Conservation (phyloP, 257 asterid species). For the Gardenia jasminoides region DNA sequence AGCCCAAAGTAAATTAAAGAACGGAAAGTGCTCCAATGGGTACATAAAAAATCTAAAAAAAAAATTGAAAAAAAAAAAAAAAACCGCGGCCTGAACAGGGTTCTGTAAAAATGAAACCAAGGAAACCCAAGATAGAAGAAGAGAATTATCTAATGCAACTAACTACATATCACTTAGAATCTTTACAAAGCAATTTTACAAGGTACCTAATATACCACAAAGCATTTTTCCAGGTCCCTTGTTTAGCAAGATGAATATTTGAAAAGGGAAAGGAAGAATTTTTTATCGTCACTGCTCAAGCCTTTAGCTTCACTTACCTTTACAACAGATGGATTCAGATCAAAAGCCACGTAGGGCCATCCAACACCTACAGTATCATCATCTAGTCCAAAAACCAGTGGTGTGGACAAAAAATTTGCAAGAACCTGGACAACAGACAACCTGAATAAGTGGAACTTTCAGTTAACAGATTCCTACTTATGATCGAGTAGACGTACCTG, state of each 20-base stretch:
- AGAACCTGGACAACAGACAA: constrained; percentile 57
- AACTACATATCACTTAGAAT: too few relatives aligned
- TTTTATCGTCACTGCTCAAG: constrained; percentile 7
- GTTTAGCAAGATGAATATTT: not conserved
- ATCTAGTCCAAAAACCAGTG: constrained; percentile 73
- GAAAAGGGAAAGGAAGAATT: constrained; percentile 2
- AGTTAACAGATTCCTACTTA: not conserved
- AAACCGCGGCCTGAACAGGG: not conserved
- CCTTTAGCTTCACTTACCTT: constrained; percentile 51
- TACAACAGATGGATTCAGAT: constrained; percentile 88
- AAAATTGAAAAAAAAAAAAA: too few relatives aligned
- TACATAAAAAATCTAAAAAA: too few relatives aligned
- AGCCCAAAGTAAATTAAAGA: not conserved
- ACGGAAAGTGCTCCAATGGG: not conserved
- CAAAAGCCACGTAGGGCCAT: constrained; percentile 88
- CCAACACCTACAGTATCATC: constrained; percentile 53
- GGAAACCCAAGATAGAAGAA: not conserved
- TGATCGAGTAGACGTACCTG: constrained; percentile 52
- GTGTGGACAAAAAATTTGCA: constrained; percentile 88
- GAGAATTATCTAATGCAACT: not conserved
- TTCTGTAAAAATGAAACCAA: not conserved
- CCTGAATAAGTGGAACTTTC: constrained; percentile 22
- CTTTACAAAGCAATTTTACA: not conserved
- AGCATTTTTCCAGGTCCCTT: not conserved
- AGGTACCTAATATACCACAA: not conserved